phyloP scores from a whole-genome alignment of 352 stramenopile genomes.

The Phytopythium boreale region DNA sequence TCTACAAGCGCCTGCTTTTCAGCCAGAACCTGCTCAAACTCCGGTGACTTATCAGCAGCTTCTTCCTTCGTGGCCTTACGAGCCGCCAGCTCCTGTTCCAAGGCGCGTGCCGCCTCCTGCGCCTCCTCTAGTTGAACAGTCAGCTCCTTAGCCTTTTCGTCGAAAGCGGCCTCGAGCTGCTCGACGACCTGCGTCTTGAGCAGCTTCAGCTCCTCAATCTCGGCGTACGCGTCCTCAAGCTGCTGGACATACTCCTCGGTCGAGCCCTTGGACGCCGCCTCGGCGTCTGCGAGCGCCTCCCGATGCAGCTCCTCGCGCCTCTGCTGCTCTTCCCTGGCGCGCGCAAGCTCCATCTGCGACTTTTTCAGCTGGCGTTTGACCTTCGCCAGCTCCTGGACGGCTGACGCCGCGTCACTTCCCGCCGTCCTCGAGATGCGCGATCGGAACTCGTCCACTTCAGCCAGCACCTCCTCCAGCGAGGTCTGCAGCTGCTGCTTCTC shows the following conservation, averaged over 20 bases:
- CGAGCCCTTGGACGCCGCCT: conserved; percentile 10
- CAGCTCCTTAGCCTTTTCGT: conserved; percentile 13
- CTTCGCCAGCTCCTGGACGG: conserved; percentile 7
- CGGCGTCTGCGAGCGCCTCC: conserved; percentile 9
- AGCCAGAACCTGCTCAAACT: conserved; percentile 11
- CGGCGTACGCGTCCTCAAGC: conserved; percentile 25
- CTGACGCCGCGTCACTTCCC: not conserved
- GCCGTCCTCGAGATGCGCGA: not conserved
- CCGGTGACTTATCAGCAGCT: conserved; percentile 3
- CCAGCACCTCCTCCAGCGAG: not conserved
- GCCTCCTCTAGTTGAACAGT: conserved; percentile 8
- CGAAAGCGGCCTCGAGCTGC: conserved; percentile 24
- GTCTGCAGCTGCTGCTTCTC: conserved; percentile 13
- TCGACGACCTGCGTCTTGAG: conserved; percentile 24
- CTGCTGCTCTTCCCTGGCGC: conserved; percentile 11
- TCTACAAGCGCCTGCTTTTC: conserved; percentile 20
- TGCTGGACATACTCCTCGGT: conserved; percentile 23
- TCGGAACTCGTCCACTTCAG: not conserved
- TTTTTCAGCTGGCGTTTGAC: conserved; percentile 10
- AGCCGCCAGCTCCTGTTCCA: conserved; percentile 8
- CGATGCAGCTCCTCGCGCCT: conserved; percentile 15
- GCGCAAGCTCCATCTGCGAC: conserved; percentile 13
- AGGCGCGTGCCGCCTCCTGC: not conserved
- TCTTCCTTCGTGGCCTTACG: not conserved
- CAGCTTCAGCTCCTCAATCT: conserved; percentile 27